Evolutionary conservation across 495 filamentous ascomycete genomes (phyloP).

Genomic region (Talaromyces liani): DNA sequence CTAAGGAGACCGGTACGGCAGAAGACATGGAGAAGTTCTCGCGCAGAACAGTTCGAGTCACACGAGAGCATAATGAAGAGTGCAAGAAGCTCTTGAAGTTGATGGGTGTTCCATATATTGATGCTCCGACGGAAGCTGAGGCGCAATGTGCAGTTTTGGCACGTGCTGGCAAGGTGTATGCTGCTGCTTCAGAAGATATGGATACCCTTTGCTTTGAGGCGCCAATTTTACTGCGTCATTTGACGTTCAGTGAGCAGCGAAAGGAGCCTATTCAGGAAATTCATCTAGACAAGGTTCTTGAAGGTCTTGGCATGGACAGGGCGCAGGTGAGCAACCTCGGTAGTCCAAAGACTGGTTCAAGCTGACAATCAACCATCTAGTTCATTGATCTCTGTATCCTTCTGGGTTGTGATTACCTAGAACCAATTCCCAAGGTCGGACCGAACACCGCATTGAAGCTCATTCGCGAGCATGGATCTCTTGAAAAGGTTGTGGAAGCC

Average conservation of each 20-base stretch:
- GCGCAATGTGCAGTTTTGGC: slow-evolving; percentile 92
- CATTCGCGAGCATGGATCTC: slow-evolving; percentile 78
- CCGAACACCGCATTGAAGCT: slow-evolving; percentile 85
- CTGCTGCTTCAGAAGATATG: slow-evolving; percentile 97
- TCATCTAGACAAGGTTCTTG: slow-evolving; percentile 71
- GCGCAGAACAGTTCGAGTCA: slow-evolving; percentile 89
- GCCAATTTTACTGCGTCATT: slow-evolving; percentile 82
- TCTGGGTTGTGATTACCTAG: slow-evolving; percentile 95
- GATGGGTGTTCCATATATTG: slow-evolving; percentile 94
- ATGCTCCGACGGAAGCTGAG: slow-evolving; percentile 94
- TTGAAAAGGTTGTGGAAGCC: slow-evolving; percentile 77
- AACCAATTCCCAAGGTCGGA: slow-evolving; percentile 90
- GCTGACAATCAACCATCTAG: slow-evolving; percentile 26
- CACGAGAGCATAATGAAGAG: slow-evolving; percentile 89
- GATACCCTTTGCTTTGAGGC: slow-evolving; percentile 94
- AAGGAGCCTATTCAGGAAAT: slow-evolving; percentile 98
- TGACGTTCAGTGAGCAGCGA: slow-evolving; percentile 93
- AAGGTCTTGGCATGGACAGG: slow-evolving; percentile 79
- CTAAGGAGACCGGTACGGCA: slow-evolving; percentile 93
- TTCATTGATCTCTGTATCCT: slow-evolving; percentile 98
- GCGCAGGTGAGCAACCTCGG: slow-evolving; percentile 50
- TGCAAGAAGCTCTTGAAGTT: slow-evolving; percentile 83
- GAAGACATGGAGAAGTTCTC: slow-evolving; percentile 98
- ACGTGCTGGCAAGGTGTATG: slow-evolving; percentile 89
- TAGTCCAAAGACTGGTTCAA: background rate